phyloP scores from a whole-genome alignment of 2,329 filamentous ascomycete species.

The Colletotrichum endophyticum region DNA sequence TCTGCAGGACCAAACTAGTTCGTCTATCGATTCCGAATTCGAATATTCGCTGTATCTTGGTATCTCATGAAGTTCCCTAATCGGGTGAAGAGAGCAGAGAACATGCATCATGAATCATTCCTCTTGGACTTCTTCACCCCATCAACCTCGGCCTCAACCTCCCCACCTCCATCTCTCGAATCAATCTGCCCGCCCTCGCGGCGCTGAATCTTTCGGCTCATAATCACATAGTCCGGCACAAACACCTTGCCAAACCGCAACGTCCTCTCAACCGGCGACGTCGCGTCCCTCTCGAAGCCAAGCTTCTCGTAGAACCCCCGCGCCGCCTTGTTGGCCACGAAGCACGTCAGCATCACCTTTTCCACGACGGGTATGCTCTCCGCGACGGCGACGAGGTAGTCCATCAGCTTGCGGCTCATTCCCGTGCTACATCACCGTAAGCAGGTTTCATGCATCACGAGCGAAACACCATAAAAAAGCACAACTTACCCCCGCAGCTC shows the following conservation, averaged over 20 bases:
- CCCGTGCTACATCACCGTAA: slow-evolving; percentile 53
- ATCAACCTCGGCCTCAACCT: background rate
- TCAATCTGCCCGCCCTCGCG: background rate
- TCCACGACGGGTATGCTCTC: slow-evolving; percentile 55
- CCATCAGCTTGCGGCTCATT: slow-evolving; percentile 65
- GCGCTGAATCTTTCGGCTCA: slow-evolving; percentile 53
- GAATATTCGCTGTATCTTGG: background rate
- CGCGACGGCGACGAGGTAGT: slow-evolving; percentile 58
- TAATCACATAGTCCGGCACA: slow-evolving; percentile 63
- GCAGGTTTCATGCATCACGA: background rate
- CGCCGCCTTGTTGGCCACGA: slow-evolving; percentile 63
- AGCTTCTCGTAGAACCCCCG: slow-evolving; percentile 65
- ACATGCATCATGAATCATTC: background rate
- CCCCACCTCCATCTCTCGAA: background rate
- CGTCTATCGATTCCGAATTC: background rate
- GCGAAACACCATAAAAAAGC: background rate
- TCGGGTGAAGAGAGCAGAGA: background rate
- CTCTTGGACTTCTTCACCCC: background rate
- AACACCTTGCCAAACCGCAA: slow-evolving; percentile 60
- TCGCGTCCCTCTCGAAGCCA: slow-evolving; percentile 61
- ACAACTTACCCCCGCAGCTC: slow-evolving; percentile 56
- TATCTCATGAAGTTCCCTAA: background rate
- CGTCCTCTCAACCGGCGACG: slow-evolving; percentile 57
- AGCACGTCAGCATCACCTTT: slow-evolving; percentile 80
- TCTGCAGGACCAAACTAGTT: background rate